Percentiles rank a stretch among this genome's conserved stretches.
These are phyloP conservation scores for Quercus rubra DNA, from an alignment of 306 rosid species.

Conservation along the genomic window DNA sequence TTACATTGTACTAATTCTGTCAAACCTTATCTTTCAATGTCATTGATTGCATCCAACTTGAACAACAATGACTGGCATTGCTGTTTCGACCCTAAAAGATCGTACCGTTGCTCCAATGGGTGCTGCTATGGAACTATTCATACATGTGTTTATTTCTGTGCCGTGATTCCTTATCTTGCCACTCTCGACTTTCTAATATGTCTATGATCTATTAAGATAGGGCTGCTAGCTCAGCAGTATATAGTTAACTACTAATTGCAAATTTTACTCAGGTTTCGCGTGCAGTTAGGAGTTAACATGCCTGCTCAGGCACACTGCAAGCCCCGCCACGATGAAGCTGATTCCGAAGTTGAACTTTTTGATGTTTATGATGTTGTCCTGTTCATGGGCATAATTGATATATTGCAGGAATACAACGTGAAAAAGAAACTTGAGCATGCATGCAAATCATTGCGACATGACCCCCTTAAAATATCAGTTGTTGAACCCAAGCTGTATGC, in stretches of 20 bases:
- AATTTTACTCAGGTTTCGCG: slow-evolving; percentile 57
- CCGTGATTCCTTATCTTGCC: no score
- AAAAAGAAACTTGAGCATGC: slow-evolving; percentile 75
- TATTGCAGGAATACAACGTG: slow-evolving; percentile 72
- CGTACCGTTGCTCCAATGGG: background rate
- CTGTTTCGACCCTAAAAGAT: background rate
- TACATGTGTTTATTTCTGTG: no score
- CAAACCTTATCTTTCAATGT: background rate
- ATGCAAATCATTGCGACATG: slow-evolving; percentile 49
- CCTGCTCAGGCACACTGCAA: slow-evolving; percentile 76
- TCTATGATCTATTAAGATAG: background rate
- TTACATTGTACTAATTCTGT: background rate
- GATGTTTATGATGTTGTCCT: slow-evolving; percentile 87
- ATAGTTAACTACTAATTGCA: background rate
- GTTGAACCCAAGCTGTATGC: slow-evolving; percentile 74
- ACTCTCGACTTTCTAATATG: no score
- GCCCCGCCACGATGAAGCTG: slow-evolving; percentile 40
- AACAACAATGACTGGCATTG: background rate
- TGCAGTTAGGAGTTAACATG: slow-evolving; percentile 97
- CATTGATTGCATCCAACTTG: background rate
- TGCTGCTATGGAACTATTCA: background rate
- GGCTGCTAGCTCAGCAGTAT: background rate
- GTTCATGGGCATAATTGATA: slow-evolving; percentile 90
- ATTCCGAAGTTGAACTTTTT: slow-evolving; percentile 66
- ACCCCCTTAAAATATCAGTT: slow-evolving; percentile 63